phyloP scores from a whole-genome alignment of 2,329 filamentous ascomycete species.

The Paraphoma sp. region DNA sequence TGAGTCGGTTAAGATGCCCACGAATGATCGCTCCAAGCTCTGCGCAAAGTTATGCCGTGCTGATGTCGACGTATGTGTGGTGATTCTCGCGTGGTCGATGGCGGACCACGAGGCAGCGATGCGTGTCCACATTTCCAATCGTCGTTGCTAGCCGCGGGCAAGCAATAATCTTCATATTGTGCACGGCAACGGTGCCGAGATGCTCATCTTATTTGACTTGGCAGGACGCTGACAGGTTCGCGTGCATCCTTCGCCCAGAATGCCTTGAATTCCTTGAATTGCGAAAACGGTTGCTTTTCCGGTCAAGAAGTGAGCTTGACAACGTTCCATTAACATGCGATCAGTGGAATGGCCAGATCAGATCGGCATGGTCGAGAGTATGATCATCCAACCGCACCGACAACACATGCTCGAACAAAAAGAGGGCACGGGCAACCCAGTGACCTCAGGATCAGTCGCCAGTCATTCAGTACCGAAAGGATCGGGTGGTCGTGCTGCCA shows the following conservation, averaged over 20 bases:
- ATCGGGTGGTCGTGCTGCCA: too few relatives aligned
- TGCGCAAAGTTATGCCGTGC: background rate
- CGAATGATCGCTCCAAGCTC: background rate
- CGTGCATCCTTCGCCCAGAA: background rate
- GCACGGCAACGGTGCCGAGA: background rate
- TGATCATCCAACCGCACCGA: background rate
- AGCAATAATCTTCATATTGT: background rate
- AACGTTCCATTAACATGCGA: background rate
- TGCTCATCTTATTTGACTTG: conserved; percentile 2
- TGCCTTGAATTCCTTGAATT: background rate
- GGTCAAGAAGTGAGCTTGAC: background rate
- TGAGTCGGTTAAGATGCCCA: background rate
- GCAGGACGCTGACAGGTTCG: background rate
- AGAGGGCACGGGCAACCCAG: too few relatives aligned
- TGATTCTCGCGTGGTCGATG: background rate
- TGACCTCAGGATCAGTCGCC: too few relatives aligned
- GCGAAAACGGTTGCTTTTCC: background rate
- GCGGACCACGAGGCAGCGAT: background rate
- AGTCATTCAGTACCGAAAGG: too few relatives aligned
- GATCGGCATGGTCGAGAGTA: background rate
- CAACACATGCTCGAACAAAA: too few relatives aligned
- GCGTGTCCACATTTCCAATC: background rate
- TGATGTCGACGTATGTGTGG: background rate
- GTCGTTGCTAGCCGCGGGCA: background rate
- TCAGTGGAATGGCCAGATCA: background rate